These are phyloP conservation scores for Puccinia hordei DNA, from an alignment of 1,284 basidiomycete genomes.

Conservation along the genomic window DNA sequence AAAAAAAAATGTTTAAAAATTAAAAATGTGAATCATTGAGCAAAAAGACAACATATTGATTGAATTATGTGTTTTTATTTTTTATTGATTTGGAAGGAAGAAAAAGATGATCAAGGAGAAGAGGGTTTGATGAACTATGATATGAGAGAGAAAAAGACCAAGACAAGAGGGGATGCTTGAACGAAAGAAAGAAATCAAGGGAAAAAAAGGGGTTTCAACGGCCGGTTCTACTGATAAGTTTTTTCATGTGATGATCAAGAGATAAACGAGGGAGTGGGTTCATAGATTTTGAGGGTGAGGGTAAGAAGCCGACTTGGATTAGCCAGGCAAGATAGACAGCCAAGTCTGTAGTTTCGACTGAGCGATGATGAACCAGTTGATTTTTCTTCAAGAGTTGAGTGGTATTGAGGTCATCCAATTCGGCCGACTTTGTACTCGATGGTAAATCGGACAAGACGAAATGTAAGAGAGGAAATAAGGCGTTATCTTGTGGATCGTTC, in stretches of 20 bases:
- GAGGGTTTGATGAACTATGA: neutral
- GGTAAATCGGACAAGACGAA: constrained; percentile 97
- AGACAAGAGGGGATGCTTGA: neutral
- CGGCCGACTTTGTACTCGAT: constrained; percentile 90
- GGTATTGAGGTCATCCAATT: constrained; percentile 85
- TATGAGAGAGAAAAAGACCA: constrained; percentile 1
- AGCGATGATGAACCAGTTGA: constrained; percentile 48
- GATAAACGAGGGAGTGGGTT: neutral
- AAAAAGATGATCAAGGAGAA: neutral
- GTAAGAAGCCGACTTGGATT: constrained; percentile 80
- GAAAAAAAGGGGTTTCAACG: constrained; percentile 1
- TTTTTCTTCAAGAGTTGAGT: constrained; percentile 64
- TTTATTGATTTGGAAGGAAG: no score
- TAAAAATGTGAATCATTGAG: no score
- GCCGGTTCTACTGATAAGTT: constrained; percentile 42
- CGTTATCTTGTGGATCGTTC: constrained; percentile 76
- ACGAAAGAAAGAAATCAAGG: constrained; percentile 13
- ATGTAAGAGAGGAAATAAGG: constrained; percentile 93
- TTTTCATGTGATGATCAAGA: constrained; percentile 34
- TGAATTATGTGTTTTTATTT: no score
- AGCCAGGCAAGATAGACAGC: constrained; percentile 95
- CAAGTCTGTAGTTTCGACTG: constrained; percentile 65
- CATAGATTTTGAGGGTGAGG: constrained; percentile 62
- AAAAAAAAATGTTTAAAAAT: no score
- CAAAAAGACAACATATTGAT: no score